Percentiles rank a stretch among this genome's conserved stretches.
These are phyloP conservation scores for Solanum boliviense DNA, from an alignment of 257 asterid genomes.

Conservation along the genomic window DNA sequence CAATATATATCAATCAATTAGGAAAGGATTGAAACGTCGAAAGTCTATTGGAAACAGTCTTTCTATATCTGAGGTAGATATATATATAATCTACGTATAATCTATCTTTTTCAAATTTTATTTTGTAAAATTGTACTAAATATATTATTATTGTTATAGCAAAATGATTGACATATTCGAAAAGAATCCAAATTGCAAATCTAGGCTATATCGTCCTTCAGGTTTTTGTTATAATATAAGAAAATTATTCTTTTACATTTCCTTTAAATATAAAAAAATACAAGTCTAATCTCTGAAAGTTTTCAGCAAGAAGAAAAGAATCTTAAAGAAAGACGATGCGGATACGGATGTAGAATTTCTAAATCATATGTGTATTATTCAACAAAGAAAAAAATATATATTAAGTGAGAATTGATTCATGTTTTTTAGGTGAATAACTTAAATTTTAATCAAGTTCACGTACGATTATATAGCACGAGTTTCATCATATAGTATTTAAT, in stretches of 20 bases:
- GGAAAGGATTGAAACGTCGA: not conserved
- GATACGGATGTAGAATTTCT: not conserved
- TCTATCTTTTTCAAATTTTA: not conserved
- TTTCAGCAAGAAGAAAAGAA: not conserved
- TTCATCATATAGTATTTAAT: too few relatives aligned
- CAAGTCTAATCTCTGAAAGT: not conserved
- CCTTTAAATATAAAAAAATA: too few relatives aligned
- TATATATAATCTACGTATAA: too few relatives aligned
- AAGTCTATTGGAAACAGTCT: rapidly evolving
- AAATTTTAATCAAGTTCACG: not conserved
- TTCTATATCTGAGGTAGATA: not conserved
- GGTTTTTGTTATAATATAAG: not conserved
- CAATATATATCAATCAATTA: not conserved
- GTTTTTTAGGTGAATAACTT: not conserved
- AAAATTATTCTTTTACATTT: not conserved
- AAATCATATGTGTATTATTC: not conserved
- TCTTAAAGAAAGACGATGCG: not conserved
- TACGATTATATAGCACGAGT: not conserved
- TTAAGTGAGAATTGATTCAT: not conserved
- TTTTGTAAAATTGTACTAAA: not conserved
- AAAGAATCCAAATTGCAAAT: not conserved
- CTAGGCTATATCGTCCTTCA: not conserved
- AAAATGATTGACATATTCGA: not conserved
- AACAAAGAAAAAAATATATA: not conserved
- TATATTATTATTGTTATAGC: not conserved